A percentile compares a stretch with the other conserved stretches of the same genome.
phyloP scores from a whole-genome alignment of 1,284 basidiomycete genomes.

The Sporisorium reilianum region DNA sequence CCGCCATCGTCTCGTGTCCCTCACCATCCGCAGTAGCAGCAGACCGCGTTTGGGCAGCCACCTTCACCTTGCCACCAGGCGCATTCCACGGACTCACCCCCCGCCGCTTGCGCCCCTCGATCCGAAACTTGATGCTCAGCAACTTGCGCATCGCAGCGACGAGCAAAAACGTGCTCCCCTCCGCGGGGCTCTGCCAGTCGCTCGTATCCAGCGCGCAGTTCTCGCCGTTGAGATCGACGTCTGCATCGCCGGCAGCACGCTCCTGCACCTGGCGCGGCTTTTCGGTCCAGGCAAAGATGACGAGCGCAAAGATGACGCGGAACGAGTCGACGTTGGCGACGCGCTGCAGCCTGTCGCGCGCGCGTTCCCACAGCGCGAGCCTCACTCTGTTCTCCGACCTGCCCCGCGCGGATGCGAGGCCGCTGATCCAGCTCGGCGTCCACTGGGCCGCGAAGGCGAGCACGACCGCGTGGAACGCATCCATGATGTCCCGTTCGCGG shows the following conservation, averaged over 20 bases:
- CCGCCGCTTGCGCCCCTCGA: slow-evolving; percentile 23
- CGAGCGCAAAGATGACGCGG: slow-evolving; percentile 41
- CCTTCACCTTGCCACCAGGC: neutral
- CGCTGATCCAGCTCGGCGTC: slow-evolving; percentile 21
- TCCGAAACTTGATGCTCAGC: slow-evolving; percentile 31
- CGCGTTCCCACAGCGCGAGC: slow-evolving; percentile 30
- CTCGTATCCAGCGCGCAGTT: slow-evolving; percentile 37
- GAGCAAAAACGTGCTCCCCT: slow-evolving; percentile 33
- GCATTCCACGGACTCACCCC: slow-evolving; percentile 20
- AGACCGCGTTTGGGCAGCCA: neutral
- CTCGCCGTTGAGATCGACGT: slow-evolving; percentile 24
- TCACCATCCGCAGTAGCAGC: neutral
- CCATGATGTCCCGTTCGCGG: slow-evolving; percentile 31
- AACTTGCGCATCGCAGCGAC: slow-evolving; percentile 33
- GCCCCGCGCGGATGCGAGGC: slow-evolving; percentile 7
- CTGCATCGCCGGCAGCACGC: neutral
- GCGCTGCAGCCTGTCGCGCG: slow-evolving; percentile 28
- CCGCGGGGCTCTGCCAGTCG: slow-evolving; percentile 33
- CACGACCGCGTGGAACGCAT: slow-evolving; percentile 34
- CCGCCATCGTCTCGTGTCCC: slow-evolving; percentile 7
- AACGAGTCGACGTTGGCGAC: slow-evolving; percentile 35
- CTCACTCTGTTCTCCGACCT: slow-evolving; percentile 25
- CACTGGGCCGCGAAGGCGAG: slow-evolving; percentile 38
- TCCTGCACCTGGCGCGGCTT: slow-evolving; percentile 34
- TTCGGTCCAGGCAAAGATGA: slow-evolving; percentile 43